Conservation (phyloP, 306 rosid species). For the Phaseolus lunatus region DNA sequence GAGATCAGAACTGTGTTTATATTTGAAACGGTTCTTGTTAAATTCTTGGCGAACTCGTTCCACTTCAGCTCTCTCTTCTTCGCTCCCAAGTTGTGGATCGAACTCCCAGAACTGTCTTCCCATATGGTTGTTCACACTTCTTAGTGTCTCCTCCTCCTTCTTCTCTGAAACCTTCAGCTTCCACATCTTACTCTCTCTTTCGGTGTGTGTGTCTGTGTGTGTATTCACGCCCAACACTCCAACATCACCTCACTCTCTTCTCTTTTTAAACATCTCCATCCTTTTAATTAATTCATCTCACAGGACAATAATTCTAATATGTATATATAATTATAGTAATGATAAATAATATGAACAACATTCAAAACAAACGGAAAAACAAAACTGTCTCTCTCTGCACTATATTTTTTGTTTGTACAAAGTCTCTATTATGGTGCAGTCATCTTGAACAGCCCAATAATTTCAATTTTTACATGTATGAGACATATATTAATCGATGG, state of each 20-base stretch:
- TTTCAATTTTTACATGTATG: no score
- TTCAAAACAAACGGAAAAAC: neutral
- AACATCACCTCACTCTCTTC: no score
- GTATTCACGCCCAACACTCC: no score
- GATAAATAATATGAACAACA: neutral
- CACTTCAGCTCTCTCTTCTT: constrained; percentile 53
- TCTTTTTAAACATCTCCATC: neutral
- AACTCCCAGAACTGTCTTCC: constrained; percentile 87
- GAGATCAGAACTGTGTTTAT: constrained; percentile 72
- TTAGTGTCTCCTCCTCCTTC: constrained; percentile 46
- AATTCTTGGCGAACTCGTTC: constrained; percentile 52
- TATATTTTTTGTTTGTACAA: neutral
- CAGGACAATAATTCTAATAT: neutral
- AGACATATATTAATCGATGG: no score
- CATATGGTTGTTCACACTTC: constrained; percentile 59
- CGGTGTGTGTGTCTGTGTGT: no score
- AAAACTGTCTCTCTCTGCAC: neutral
- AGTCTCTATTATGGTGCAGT: neutral
- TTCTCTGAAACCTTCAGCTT: constrained; percentile 61
- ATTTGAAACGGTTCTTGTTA: constrained; percentile 55
- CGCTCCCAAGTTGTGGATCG: constrained; percentile 52
- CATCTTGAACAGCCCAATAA: neutral
- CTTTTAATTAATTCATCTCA: no score
- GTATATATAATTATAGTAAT: no score
- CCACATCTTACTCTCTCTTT: constrained; percentile 58